These are phyloP conservation scores for Rhizophora mangle DNA, from an alignment of 345 rosid species.

Conservation along the genomic window DNA sequence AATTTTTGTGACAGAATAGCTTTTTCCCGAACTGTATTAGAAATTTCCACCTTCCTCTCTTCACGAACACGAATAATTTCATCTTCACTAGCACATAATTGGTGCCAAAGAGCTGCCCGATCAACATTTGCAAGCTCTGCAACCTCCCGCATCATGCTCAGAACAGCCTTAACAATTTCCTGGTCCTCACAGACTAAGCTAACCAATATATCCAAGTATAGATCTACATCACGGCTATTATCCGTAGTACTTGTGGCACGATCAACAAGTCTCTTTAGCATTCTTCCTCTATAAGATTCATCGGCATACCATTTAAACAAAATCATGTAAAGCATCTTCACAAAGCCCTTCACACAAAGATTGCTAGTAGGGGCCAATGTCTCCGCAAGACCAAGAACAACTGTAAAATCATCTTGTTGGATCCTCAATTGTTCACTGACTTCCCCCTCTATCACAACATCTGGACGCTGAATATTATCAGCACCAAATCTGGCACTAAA, in stretches of 20 bases:
- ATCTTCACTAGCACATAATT: constrained; percentile 73
- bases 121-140: constrained; percentile 91
- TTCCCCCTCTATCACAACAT: constrained; percentile 62
- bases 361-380: constrained; percentile 73
- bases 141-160: constrained; percentile 80
- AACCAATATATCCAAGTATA: constrained; percentile 78
- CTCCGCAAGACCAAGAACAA: constrained; percentile 89
- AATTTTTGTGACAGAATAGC: constrained; percentile 56
- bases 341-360: constrained; percentile 71
- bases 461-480: constrained; percentile 49
- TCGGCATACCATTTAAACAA: constrained; percentile 81
- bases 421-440: constrained; percentile 54
- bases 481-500: constrained; percentile 46
- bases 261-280: constrained; percentile 89
- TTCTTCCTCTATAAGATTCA: constrained; percentile 67
- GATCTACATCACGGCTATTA: constrained; percentile 56
- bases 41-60: constrained; percentile 64
- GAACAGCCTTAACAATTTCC: constrained; percentile 65
- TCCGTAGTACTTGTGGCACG: constrained; percentile 67
- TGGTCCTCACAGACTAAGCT: constrained; percentile 78
- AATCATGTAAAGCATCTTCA: constrained; percentile 74
- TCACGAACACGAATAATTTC: constrained; percentile 66
- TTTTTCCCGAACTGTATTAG: constrained; percentile 66
- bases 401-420: constrained; percentile 67
- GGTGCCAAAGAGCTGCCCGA: constrained; percentile 94